Base-by-base conservation (phyloP, 768 basidiomycete genomes). In the Lactarius trivialis region DNA sequence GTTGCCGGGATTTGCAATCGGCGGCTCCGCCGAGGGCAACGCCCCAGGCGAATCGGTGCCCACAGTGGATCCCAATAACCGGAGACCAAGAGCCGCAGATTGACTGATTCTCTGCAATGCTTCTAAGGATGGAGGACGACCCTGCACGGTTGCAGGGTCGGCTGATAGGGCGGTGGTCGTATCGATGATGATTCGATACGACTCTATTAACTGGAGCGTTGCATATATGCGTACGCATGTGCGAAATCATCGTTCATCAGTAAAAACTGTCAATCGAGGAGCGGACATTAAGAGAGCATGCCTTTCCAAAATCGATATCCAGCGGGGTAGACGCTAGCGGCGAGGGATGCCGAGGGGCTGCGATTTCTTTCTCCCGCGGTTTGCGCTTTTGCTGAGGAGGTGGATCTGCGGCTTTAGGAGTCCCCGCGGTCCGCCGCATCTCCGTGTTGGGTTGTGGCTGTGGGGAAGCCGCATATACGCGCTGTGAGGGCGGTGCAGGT, bases 81-180 rank as follows among this genome's bases (percentile, higher is more conserved):
- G 74, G 45, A 65, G 66, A 43, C 79, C 76, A 60, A 73, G 73
- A 60, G 68, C 70, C 39, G 80, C 79, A 37, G 79, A 77, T 67
- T 79, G 77, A 54, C 74, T 39, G 75, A 80, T 78, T 60, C 74
- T 75, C 12, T 81, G 80, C n/a, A 80, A 69, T 21, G 74, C 54
- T 14, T 69, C 66, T 67, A 70, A 37, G 60, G 55, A 55, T 63
- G 70, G 56, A 57, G 68, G 65, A 54, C 68, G 63, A 36, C 68
- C 62, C 67, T 69, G 60, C 69, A 55, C 55, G 65, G 70, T 58
- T 5, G 63, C 55, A 33, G 68, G 60, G 39, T 72, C 71, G 55
- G 66, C 60, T 41, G 59, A 32, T 58, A 76, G 55, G 60, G 75
- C 69, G 66, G 66, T 71, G 19, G 70, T 71, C n/a, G 76, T 71